phyloP scores from a whole-genome alignment of 2,329 filamentous ascomycete species.

The Talaromyces sp. region DNA sequence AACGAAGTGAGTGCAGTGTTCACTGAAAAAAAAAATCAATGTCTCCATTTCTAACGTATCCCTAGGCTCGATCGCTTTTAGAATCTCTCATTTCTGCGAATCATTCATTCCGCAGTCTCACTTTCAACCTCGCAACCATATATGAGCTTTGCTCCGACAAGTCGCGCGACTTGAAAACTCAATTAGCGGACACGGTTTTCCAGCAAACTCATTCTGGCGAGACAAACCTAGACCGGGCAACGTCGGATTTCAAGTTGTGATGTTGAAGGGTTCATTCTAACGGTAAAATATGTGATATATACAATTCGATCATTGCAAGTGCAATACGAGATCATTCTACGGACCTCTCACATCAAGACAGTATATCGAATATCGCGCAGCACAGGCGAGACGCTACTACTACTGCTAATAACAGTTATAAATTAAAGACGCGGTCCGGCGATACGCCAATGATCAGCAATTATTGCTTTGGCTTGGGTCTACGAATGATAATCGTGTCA shows the following conservation, averaged over 20 bases:
- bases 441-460: neutral
- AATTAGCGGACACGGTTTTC: slow-evolving; percentile 67
- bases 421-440: neutral
- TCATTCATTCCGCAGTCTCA: slow-evolving; percentile 68
- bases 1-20: slow-evolving; percentile 52
- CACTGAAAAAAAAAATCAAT: neutral
- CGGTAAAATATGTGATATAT: neutral
- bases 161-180: slow-evolving; percentile 64
- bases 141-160: slow-evolving; percentile 88
- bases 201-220: slow-evolving; percentile 49
- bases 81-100: slow-evolving; percentile 61
- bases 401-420: neutral
- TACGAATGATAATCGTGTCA: slow-evolving; percentile 70
- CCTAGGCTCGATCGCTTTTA: slow-evolving; percentile 61
- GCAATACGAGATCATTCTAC: too few relatives aligned
- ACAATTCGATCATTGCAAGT: neutral
- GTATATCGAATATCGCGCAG: neutral
- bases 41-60: slow-evolving; percentile 4
- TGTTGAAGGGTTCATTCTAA: neutral
- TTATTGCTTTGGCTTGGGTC: slow-evolving; percentile 29
- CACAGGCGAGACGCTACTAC: neutral
- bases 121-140: slow-evolving; percentile 86
- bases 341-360: neutral
- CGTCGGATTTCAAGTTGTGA: slow-evolving; percentile 71
- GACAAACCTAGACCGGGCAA: slow-evolving; percentile 65